These are phyloP conservation scores for Cercospora canescens DNA, from an alignment of 2,329 filamentous ascomycete genomes.

Conservation along the genomic window DNA sequence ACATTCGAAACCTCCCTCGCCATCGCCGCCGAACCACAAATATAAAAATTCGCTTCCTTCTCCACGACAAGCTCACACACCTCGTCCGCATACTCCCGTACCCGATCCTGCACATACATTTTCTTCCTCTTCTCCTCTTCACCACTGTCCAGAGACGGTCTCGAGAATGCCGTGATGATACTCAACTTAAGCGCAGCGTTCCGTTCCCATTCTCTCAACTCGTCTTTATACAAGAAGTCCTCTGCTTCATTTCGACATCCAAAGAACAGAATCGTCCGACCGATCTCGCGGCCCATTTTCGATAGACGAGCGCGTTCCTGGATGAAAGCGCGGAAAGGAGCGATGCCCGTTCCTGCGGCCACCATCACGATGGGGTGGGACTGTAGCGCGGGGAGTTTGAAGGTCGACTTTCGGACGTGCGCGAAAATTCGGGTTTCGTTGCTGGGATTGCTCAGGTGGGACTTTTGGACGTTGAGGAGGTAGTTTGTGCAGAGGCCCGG, in stretches of 20 bases:
- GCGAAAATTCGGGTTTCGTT: conserved; percentile 30
- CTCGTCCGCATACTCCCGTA: conserved; percentile 35
- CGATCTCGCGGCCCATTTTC: conserved; percentile 31
- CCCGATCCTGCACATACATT: conserved; percentile 42
- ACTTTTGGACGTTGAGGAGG: conserved; percentile 36
- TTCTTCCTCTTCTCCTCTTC: conserved; percentile 27
- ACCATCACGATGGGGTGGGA: conserved; percentile 55
- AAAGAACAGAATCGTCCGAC: conserved; percentile 37
- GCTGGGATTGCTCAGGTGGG: conserved; percentile 36
- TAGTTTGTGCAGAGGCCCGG: conserved; percentile 24
- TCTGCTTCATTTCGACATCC: conserved; percentile 19
- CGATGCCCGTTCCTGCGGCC: conserved; percentile 53
- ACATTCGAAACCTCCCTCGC: conserved; percentile 46
- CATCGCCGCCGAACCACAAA: conserved; percentile 45
- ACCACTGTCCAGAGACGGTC: too few species aligned
- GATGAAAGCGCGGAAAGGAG: conserved; percentile 48
- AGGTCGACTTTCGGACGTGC: conserved; percentile 43
- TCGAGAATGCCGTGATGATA: conserved; percentile 39
- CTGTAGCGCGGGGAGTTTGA: conserved; percentile 42
- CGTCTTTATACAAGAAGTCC: conserved; percentile 36
- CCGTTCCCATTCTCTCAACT: conserved; percentile 19
- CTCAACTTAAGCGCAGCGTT: conserved; percentile 28
- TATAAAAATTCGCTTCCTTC: conserved; percentile 42
- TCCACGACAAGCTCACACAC: conserved; percentile 35
- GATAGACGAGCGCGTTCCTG: conserved; percentile 42